Base-by-base conservation (phyloP, 2,329 filamentous ascomycete species). In the Exophiala viscosa region DNA sequence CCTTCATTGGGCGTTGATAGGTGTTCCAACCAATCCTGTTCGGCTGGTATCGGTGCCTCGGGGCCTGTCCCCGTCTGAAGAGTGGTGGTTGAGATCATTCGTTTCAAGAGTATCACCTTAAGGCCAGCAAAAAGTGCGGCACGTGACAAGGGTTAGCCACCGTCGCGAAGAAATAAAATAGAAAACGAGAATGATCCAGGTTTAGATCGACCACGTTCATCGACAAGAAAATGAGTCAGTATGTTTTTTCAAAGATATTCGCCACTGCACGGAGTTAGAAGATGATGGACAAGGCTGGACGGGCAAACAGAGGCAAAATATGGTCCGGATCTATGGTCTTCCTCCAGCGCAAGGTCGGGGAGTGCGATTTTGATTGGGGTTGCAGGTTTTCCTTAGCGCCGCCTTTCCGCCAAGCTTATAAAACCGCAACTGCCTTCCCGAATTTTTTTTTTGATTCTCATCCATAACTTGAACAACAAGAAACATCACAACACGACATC, bases 381-480 rank as follows among this genome's bases (percentile, higher is more conserved):
- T 17, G 33, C 41, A 14, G 23, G 15, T 36, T 36, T 36, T 36
- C 14, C 34, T 36, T 36, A 36, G 40, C 20, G 40, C 18, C 11
- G 23, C 23, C 23, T 28, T 28, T 5, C 20, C 20, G 40, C 40
- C 32, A 47, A 34, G 45, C 17, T 14, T 36, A 35, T 38, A 47
- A 46, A 50, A 45, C 33, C 28, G 39, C 46, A 39, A 45, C 46
- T 47, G 51, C 49, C 38, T 39, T 28, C 33, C 42, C 35, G 35
- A 58, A 58, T 55, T 40, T 48, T 52, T 53, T 46, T 55, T 58
- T 42, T 40, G 52, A 42, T 49, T 52, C 41, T 42, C 32, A 31
- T 42, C 44, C 47, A 28, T 42, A 53, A 45, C 45, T 17, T 38
- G 45, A 52, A 48, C 43, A 52, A 41, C 45, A 50, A 49, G 41